Base-by-base conservation (phyloP, 202 grass and related monocot species). In the Dendrocalamus latiflorus region DNA sequence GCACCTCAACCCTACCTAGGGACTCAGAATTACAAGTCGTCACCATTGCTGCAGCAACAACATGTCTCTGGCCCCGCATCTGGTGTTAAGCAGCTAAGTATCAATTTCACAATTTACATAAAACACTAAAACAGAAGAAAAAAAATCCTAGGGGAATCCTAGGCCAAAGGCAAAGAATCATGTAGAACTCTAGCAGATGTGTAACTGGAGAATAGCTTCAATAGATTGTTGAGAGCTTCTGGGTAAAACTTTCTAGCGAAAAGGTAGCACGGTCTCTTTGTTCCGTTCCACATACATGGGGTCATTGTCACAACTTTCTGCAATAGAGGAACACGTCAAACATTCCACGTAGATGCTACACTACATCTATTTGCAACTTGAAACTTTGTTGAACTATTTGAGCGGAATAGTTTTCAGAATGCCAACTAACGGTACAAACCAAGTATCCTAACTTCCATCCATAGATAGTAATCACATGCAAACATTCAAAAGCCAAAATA, bases 241-340 rank as follows among this genome's bases (percentile, higher is more conserved):
- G 93, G 97, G 70, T 91, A 94, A 88, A 99, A 99, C 70, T 96
- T 96, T 82, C 97, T 91, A 75, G 91, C 89, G 82, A 99, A 99
- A 77, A 99, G 92, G 72, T 96, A 99, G 81, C 97, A 99, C 1
- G 91, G 91, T 96, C 93, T 94, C 86, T 87, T 94, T 75, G 65
- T 87, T 68, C 96, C 96, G 1, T 99, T 89, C 96, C 91, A 94
- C 75, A 92, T 60, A 78, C 96, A 99, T 67, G 91, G 86, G 17
- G 81, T 84, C 72, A 36, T 30, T 16, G 85, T 99, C 68, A 30
- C 75, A 62, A 76, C 51, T 94, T 86, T 99, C 96, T 99, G 91
- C 86, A 88, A 84, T 38, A 77, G 6, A 70, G 20, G 50, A 88
- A 84, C 53, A 72, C 16, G 3, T 90, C 36, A 90, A 54, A 48